Base-by-base conservation (phyloP, 768 basidiomycete genomes). In the Strobilomyces dryophilus region DNA sequence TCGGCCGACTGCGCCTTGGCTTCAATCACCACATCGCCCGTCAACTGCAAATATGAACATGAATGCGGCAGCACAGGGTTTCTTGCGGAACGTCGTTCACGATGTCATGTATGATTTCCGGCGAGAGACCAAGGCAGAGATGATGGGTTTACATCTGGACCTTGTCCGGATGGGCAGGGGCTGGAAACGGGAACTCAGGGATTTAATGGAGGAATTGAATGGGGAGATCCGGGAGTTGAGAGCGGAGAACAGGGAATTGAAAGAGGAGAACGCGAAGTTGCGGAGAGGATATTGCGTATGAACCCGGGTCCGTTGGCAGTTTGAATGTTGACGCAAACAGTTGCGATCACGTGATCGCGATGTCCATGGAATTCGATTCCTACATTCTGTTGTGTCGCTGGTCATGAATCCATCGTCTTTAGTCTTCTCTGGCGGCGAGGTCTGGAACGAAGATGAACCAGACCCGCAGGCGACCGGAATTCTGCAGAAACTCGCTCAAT, bases 91-190 rank as follows among this genome's bases (percentile, higher is more conserved):
- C 21, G 80, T 88, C 49, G 79, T 90, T 47, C 76, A 78, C 42
- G 87, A 89, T 50, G 84, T 82, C 53, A 81, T 90, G 81, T 80
- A 76, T 57, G 88, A 90, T 57, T 85, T 81, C 61, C 84, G 83
- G 64, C 74, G 76, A 56, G 86, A 89, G 65, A 83, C 80, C 21
- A 77, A 79, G 61, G 74, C 79, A n/a, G 84, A 89, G 74, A 80
- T 89, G 77, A 77, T 79, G 65, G 86, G 85, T 2, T 70, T 90
- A 51, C 89, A 91, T 67, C 61, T 91, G 55, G 88, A 91, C 62
- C 62, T 89, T 52, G 72, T 91, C 34, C 75, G 79, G 51, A 83
- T 89, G 83, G 85, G 87, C 2, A 70, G 84, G 32, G 78, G 77
- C 24, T 87, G 84, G 85, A 81, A 80, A 67, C 74, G 67, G 46